Conservation (phyloP, 2,329 filamentous ascomycete species). For the Fonsecaea nubica region DNA sequence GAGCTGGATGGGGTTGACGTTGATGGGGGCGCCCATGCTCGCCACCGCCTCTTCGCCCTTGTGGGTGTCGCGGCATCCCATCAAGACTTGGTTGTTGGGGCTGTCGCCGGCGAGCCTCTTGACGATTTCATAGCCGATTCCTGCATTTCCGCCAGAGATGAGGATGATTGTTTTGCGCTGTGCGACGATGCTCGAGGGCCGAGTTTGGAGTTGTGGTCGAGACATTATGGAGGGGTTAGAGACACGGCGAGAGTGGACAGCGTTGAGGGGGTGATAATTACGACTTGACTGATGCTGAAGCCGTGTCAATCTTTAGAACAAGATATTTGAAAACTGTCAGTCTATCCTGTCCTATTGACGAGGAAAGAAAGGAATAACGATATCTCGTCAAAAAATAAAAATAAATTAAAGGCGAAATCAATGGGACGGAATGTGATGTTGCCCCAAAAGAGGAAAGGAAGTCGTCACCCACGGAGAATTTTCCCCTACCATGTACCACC, state of each 20-base stretch:
- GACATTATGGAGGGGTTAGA: constrained; percentile 26
- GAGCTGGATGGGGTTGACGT: constrained; percentile 44
- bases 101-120: constrained; percentile 42
- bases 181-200: constrained; percentile 32
- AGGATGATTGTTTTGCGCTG: constrained; percentile 38
- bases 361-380: no score
- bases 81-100: constrained; percentile 45
- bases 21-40: constrained; percentile 37
- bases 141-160: constrained; percentile 33
- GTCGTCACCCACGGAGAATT: no score
- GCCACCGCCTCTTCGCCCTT: constrained; percentile 46
- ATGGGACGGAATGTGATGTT: no score
- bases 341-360: no score
- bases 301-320: background rate
- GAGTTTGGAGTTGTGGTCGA: constrained; percentile 30
- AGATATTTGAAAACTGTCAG: no score
- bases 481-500: no score
- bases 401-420: no score
- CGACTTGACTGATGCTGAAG: background rate
- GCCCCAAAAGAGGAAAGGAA: no score
- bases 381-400: no score
- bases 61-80: constrained; percentile 45
- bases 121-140: constrained; percentile 40
- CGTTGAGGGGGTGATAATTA: background rate
- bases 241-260: background rate